Conservation (phyloP, 2,329 filamentous ascomycete genomes). For the Hypoxylon sp. region DNA sequence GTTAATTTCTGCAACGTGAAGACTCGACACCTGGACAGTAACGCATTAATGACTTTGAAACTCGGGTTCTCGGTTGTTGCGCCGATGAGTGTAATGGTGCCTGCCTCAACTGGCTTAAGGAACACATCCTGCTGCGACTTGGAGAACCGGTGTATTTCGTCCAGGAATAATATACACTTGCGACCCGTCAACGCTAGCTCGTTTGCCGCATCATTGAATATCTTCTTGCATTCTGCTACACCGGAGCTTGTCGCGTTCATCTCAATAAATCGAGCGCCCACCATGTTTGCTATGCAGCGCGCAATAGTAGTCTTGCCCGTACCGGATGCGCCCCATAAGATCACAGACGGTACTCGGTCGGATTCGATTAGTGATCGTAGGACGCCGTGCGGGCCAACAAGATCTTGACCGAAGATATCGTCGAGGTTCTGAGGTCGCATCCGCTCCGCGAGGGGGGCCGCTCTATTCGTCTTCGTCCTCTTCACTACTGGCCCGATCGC, state of each 20-base stretch:
- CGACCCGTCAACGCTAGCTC: constrained; percentile 86
- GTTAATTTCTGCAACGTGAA: constrained; percentile 86
- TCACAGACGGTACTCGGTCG: constrained; percentile 92
- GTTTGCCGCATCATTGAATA: constrained; percentile 86
- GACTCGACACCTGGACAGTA: constrained; percentile 90
- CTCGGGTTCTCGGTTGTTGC: constrained; percentile 98
- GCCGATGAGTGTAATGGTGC: constrained; percentile 90
- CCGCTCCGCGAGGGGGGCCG: constrained; percentile 90
- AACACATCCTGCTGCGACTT: constrained; percentile 97
- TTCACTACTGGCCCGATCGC: constrained; percentile 66
- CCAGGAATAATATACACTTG: constrained; percentile 96
- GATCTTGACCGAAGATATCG: constrained; percentile 90
- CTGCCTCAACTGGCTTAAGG: constrained; percentile 89
- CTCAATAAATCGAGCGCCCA: constrained; percentile 90
- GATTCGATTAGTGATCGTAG: constrained; percentile 88
- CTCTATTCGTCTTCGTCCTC: constrained; percentile 77
- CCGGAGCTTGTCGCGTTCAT: constrained; percentile 94
- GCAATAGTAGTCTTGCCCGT: constrained; percentile 95
- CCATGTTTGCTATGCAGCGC: constrained; percentile 85
- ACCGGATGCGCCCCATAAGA: constrained; percentile 88
- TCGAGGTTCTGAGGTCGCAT: constrained; percentile 90
- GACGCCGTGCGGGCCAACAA: constrained; percentile 88
- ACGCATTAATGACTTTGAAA: constrained; percentile 90
- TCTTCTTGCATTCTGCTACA: constrained; percentile 91
- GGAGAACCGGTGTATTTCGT: constrained; percentile 94